Evolutionary conservation across 148 eudicot genomes (phyloP).

Genomic region (Chenopodium formosanum): DNA sequence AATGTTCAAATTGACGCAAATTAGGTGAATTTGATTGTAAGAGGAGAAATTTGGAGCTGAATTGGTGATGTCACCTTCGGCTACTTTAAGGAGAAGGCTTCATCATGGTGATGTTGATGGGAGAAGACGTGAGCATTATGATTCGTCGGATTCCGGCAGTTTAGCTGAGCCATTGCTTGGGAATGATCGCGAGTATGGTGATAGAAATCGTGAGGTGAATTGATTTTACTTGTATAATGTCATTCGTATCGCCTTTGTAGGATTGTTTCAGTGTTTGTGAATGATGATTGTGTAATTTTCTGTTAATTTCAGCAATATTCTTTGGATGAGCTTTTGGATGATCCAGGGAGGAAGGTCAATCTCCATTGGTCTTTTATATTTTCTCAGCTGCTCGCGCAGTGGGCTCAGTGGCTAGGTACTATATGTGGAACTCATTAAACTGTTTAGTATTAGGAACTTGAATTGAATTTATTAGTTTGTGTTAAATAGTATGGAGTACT

Average conservation of each 20-base stretch:
- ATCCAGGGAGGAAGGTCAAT: slow-evolving; percentile 59
- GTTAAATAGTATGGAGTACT: no score
- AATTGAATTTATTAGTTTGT: neutral
- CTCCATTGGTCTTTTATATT: slow-evolving; percentile 87
- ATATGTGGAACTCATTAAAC: slow-evolving; percentile 9
- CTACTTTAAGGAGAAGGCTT: slow-evolving; percentile 75
- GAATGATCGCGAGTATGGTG: slow-evolving; percentile 36
- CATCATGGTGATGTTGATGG: slow-evolving; percentile 94
- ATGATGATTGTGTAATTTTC: slow-evolving; percentile 14
- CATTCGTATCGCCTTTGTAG: neutral
- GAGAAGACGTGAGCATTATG: slow-evolving; percentile 60
- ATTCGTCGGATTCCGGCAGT: slow-evolving; percentile 46
- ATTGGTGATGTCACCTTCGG: slow-evolving; percentile 55
- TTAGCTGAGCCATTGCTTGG: slow-evolving; percentile 83
- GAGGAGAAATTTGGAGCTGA: neutral
- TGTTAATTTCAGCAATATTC: slow-evolving; percentile 40
- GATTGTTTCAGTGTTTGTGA: slow-evolving; percentile 5
- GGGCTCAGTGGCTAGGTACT: slow-evolving; percentile 97
- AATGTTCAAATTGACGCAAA: neutral
- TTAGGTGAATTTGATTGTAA: slow-evolving; percentile 6
- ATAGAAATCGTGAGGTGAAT: slow-evolving; percentile 43
- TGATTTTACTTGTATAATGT: slow-evolving; percentile 8
- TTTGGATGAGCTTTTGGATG: slow-evolving; percentile 61
- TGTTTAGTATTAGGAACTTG: neutral
- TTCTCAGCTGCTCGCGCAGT: slow-evolving; percentile 75